Conservation (phyloP, 331 rosid species). For the Erythrophleum ivorense region DNA sequence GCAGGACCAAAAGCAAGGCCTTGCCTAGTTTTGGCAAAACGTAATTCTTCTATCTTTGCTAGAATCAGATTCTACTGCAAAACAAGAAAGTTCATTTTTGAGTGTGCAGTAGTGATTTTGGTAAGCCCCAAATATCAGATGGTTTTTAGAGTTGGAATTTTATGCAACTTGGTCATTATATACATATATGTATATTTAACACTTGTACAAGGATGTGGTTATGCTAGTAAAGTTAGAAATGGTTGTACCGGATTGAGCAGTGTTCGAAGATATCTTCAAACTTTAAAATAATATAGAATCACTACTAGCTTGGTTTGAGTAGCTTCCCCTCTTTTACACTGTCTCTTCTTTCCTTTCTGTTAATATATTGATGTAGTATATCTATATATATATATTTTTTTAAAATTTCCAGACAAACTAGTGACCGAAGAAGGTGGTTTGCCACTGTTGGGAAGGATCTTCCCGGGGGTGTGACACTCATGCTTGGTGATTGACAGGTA, state of each 20-base stretch:
- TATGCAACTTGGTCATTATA: neutral
- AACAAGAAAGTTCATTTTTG: neutral
- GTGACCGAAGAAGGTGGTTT: slow-evolving; percentile 89
- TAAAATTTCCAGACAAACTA: slow-evolving; percentile 73
- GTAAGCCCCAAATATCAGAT: neutral
- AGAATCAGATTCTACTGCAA: neutral
- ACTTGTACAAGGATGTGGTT: neutral
- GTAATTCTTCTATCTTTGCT: neutral
- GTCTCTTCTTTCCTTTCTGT: slow-evolving; percentile 5
- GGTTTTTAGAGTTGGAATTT: neutral
- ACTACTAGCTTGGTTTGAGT: neutral
- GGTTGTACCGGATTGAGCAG: neutral
- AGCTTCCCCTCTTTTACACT: slow-evolving; percentile 2
- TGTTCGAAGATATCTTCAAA: neutral
- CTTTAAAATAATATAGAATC: neutral
- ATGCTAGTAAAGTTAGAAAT: neutral
- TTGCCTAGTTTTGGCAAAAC: neutral
- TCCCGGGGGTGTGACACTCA: slow-evolving; percentile 92
- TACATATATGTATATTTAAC: neutral
- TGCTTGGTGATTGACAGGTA: slow-evolving; percentile 96
- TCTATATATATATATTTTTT: neutral
- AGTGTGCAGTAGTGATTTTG: neutral
- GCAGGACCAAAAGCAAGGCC: neutral
- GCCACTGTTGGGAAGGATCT: slow-evolving; percentile 91
- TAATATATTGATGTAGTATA: slow-evolving; percentile 20